A percentile compares a stretch with the other conserved stretches of the same genome.
Conservation (phyloP, 2,329 filamentous ascomycete species). For the Zymoseptoria pseudotritici region DNA sequence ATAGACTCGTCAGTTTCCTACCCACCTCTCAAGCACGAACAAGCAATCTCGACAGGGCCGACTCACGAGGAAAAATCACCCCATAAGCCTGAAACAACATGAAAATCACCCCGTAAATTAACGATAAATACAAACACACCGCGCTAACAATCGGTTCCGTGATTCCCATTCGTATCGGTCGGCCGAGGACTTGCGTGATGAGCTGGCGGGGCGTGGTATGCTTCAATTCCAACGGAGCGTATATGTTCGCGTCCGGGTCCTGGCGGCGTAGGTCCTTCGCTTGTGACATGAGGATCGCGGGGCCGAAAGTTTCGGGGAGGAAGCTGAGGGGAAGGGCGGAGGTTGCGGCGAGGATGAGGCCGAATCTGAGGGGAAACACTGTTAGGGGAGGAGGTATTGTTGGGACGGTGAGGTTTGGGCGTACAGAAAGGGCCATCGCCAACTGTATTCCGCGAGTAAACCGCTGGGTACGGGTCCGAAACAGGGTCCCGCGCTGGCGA, state of each 20-base stretch:
- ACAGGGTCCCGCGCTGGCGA: slow-evolving; percentile 10
- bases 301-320: slow-evolving; percentile 39
- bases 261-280: slow-evolving; percentile 50
- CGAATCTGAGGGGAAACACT: slow-evolving; percentile 8
- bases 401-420: not conserved
- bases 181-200: slow-evolving; percentile 56
- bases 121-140: slow-evolving; percentile 59
- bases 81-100: slow-evolving; percentile 28
- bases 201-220: slow-evolving; percentile 50
- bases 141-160: slow-evolving; percentile 65
- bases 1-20: not conserved
- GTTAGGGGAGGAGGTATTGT: no score
- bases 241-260: slow-evolving; percentile 42
- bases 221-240: slow-evolving; percentile 57
- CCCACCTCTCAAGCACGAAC: not conserved
- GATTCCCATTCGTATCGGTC: slow-evolving; percentile 61
- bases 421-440: slow-evolving; percentile 13
- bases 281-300: slow-evolving; percentile 31
- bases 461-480: slow-evolving; percentile 9
- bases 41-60: no score
- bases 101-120: slow-evolving; percentile 54
- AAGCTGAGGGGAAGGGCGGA: slow-evolving; percentile 8
- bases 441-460: slow-evolving; percentile 8
- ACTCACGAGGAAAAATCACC: slow-evolving; percentile 7
- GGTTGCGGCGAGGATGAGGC: slow-evolving; percentile 8